Base-by-base conservation (phyloP, 306 rosid species). In the Herpetospermum pedunculosum region DNA sequence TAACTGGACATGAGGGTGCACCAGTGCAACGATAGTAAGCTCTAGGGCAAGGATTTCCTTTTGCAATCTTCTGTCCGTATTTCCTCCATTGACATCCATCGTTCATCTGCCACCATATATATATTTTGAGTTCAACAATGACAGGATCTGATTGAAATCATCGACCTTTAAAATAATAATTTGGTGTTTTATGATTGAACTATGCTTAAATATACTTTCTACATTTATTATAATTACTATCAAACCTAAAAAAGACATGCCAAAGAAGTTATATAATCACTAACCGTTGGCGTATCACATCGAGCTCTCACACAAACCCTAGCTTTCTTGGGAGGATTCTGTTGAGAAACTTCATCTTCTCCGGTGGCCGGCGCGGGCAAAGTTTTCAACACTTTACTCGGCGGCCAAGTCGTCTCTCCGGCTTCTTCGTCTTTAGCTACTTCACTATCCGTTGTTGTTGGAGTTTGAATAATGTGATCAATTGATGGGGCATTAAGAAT, bases 11-110 rank as follows among this genome's bases (percentile, higher is more conserved):
- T 11, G 89, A 79, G 4, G 89, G 90, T 69, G 96, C 92, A 49
- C 90, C 72, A 0, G 96, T 95, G 84, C 99, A 95, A 21, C 99
- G 99, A 79, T 95, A 95, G 73, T 95, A 95, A 73, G 99, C 99
- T 65, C 97, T 77, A 72, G 99, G 99, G 75, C 99, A 91, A 41
- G 99, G 99, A 49, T 95, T 95, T 52, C 97, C 99, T 76, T 91
- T 95, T 16, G 99, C 84, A 68, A 92, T 91, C 81, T 95, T 95
- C 11, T 95, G 99, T 21, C 99, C 99, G 74, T 95, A 95, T 81
- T 95, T 95, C 59, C 99, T 89, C 99, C 99, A 95, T 75, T 95
- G 99, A 9, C 99, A 89, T 62, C 99, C 99, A 80, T 95, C 99
- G 47, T 87, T 87, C 96, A 95, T 81, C 99, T 95, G 77, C 23